Percentiles rank a stretch among this genome's conserved stretches.
phyloP scores from a whole-genome alignment of 2,329 filamentous ascomycete genomes.

The Colletotrichum agaves region DNA sequence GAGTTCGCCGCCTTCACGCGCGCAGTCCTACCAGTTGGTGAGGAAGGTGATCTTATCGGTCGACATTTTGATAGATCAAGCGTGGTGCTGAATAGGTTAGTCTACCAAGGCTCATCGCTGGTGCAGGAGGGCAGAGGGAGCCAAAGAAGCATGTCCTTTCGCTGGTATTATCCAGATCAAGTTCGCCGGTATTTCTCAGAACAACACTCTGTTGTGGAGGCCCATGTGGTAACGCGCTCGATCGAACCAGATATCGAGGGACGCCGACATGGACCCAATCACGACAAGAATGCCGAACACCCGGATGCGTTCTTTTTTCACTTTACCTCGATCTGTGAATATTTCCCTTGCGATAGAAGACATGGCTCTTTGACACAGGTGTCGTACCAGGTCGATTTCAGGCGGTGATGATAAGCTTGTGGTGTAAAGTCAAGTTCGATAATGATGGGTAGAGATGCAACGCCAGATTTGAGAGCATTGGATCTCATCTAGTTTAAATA shows the following conservation, averaged over 20 bases:
- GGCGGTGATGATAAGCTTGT: neutral
- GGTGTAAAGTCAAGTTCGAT: no score
- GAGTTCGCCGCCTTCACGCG: constrained; percentile 5
- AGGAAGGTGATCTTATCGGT: constrained; percentile 88
- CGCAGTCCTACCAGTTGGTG: constrained; percentile 76
- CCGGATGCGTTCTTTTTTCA: constrained; percentile 58
- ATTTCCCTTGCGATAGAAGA: constrained; percentile 47
- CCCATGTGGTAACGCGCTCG: neutral
- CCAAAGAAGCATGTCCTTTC: constrained; percentile 85
- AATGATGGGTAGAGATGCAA: no score
- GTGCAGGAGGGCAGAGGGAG: constrained; percentile 47
- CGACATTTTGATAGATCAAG: constrained; percentile 70
- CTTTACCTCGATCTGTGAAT: constrained; percentile 58
- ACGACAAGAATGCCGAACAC: constrained; percentile 50
- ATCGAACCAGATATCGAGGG: constrained; percentile 35
- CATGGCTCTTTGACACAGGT: constrained; percentile 40
- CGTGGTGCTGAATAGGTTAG: constrained; percentile 60
- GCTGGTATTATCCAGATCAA: constrained; percentile 91
- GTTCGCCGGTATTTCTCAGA: constrained; percentile 86
- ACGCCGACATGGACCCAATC: neutral
- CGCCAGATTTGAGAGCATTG: no score
- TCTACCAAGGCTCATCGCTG: constrained; percentile 45
- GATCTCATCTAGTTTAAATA: neutral
- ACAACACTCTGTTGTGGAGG: constrained; percentile 45
- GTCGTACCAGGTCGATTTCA: constrained; percentile 22